Evolutionary conservation across 495 filamentous ascomycete species (phyloP), one percentile per base, ranked within the genome.

Genomic region (Aspergillus cavernicola): DNA sequence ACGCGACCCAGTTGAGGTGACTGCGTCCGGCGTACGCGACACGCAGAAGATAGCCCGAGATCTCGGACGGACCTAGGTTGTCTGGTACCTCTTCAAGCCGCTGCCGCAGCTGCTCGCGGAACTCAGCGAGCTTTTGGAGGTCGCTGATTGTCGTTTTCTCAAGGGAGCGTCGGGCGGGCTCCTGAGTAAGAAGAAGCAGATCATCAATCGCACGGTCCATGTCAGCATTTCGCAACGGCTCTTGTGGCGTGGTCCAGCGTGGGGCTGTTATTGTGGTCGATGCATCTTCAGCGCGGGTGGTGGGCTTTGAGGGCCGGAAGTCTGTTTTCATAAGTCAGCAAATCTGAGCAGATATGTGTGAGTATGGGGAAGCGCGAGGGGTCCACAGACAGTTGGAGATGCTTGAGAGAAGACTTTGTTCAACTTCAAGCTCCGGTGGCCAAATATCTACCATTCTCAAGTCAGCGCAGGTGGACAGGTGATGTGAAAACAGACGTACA

Each of bases 1-100:
- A 58, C 38, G 8, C 23, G 3, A 50, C 56, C 56, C 51, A 58
- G 56, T 58, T 58, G 16, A 58, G 56, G 35, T 58, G 56, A 11
- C 11, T n/a, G 31, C 13, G 2, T 46, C 39, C 51, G 33, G 56
- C 19, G 45, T 55, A 59, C 19, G 56, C 56, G n/a, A 58, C 38
- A 33, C 56, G 50, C 37, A 58, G 50, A 18, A 58, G 20, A 54
- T 54, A 50, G 16, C 38, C 22, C n/a, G 56, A 54, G 51, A 46
- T 23, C 50, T 36, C 2, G 18, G 56, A 58, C 37, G 51, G 29
- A 35, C 56, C 50, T 6, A 58, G 56, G 15, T 44, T 58, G 1
- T 54, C 37, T 4, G 26, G 24, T 28, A 28, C 43, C 49, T 58
- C 55, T 52, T 58, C 50, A 31, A 58, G 50, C 33, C 56, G 56